Percentiles rank a stretch among this genome's conserved stretches.
These are phyloP conservation scores for Calonectria pteridis DNA, from an alignment of 2,329 filamentous ascomycete genomes.

Conservation along the genomic window DNA sequence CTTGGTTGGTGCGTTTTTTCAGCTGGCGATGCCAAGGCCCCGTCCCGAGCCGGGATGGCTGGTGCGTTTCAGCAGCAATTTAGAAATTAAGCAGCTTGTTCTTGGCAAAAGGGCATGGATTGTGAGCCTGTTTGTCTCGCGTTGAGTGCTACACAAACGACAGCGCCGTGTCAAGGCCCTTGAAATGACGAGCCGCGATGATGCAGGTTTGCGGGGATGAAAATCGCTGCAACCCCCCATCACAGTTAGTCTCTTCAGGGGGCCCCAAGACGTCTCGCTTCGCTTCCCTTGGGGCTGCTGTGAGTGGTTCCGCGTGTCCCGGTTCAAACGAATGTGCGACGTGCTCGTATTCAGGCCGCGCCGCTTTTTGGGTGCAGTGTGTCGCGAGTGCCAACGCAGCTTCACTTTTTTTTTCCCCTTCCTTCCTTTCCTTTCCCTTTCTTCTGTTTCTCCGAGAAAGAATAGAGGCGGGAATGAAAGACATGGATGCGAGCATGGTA, in stretches of 20 bases:
- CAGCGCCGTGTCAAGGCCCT: not conserved
- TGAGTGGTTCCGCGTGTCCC: conserved; percentile 3
- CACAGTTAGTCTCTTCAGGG: not conserved
- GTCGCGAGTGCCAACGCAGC: not conserved
- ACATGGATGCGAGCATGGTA: not conserved
- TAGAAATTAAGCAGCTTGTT: not conserved
- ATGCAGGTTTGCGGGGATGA: not conserved
- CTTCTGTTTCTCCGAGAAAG: not conserved
- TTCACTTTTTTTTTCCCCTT: not conserved
- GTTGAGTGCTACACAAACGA: not conserved
- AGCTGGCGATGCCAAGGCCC: not conserved
- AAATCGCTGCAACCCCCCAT: not conserved
- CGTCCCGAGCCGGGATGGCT: not conserved
- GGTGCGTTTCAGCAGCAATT: not conserved
- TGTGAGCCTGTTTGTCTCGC: not conserved
- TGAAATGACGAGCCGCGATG: not conserved
- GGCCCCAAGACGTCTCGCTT: not conserved
- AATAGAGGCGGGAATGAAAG: not conserved
- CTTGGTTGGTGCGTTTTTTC: not conserved
- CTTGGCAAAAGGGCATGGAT: not conserved
- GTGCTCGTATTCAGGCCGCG: conserved; percentile 1
- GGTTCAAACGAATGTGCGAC: not conserved
- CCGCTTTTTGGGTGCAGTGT: not conserved
- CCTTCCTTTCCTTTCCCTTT: not conserved
- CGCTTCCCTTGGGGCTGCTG: not conserved